Conservation (phyloP, 495 filamentous ascomycete genomes). For the Cercophora newfieldiana region DNA sequence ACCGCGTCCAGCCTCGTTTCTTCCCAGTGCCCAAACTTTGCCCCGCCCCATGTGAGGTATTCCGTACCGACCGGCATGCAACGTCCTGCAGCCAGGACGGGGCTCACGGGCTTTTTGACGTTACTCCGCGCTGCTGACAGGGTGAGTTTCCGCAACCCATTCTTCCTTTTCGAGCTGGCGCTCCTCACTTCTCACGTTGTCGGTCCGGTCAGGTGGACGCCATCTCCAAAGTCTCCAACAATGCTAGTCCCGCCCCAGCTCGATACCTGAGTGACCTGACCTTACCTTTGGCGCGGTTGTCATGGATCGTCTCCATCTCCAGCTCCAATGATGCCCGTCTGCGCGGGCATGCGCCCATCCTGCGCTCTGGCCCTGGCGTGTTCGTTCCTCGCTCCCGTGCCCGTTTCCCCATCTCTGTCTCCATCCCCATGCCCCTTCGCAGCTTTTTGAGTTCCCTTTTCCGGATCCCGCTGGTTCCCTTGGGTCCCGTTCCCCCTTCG, state of each 20-base stretch:
- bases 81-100: not conserved
- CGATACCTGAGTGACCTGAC: not conserved
- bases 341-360: slow-evolving; percentile 7
- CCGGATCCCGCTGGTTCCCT: slow-evolving; percentile 6
- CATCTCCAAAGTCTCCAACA: slow-evolving; percentile 3
- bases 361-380: slow-evolving; percentile 8
- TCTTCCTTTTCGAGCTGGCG: not conserved
- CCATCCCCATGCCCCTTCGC: not conserved
- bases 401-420: not conserved
- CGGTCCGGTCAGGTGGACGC: slow-evolving; percentile 9
- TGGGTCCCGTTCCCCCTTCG: slow-evolving; percentile 13
- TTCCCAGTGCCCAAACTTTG: not conserved
- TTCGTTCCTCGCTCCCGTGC: slow-evolving; percentile 5
- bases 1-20: not conserved
- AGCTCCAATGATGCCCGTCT: slow-evolving; percentile 9
- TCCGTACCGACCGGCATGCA: not conserved
- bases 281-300: not conserved
- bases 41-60: not conserved
- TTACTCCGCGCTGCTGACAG: not conserved
- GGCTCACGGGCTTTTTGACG: not conserved
- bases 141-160: slow-evolving; percentile 1
- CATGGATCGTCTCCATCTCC: not conserved
- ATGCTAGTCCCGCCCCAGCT: too few species aligned
- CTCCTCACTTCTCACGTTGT: not conserved
- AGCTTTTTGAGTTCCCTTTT: not conserved